Conservation (phyloP, 2,329 filamentous ascomycete genomes). For the Fusarium mangiferae region DNA sequence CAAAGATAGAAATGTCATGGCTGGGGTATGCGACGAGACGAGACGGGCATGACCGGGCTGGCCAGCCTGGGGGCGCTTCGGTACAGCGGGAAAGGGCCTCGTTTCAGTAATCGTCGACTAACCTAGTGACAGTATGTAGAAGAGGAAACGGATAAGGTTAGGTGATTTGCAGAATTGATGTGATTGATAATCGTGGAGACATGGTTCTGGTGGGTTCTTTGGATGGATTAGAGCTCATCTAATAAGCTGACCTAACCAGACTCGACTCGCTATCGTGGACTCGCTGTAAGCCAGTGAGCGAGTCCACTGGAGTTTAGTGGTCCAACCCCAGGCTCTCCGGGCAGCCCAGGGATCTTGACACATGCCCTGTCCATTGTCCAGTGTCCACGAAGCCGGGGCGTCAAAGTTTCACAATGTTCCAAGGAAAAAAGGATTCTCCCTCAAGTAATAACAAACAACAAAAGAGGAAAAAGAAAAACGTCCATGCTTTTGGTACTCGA, state of each 20-base stretch:
- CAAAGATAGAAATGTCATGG: conserved; percentile 27
- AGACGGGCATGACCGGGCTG: conserved; percentile 11
- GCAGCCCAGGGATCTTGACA: conserved; percentile 20
- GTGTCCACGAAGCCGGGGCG: conserved; percentile 20
- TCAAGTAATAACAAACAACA: not conserved
- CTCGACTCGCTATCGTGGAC: not conserved
- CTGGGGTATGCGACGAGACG: conserved; percentile 16
- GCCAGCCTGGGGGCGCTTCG: not conserved
- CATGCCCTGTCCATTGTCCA: conserved; percentile 16
- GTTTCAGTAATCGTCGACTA: conserved; percentile 18
- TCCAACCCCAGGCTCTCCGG: not conserved
- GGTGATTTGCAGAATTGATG: not conserved
- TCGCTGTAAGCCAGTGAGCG: conserved; percentile 18
- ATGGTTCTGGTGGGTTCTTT: conserved; percentile 27
- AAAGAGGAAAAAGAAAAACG: not conserved
- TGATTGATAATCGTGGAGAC: conserved; percentile 31
- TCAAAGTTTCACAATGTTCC: conserved; percentile 31
- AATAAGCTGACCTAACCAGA: not conserved
- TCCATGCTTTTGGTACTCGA: conserved; percentile 18
- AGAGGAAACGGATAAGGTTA: conserved; percentile 3
- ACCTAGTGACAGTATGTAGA: not conserved
- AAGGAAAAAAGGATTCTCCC: conserved; percentile 10
- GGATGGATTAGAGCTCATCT: conserved; percentile 11
- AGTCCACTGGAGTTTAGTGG: conserved; percentile 1
- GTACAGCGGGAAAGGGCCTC: conserved; percentile 12